These are phyloP conservation scores for Grosmannia clavigera DNA, from an alignment of 2,329 filamentous ascomycete species.

Conservation along the genomic window DNA sequence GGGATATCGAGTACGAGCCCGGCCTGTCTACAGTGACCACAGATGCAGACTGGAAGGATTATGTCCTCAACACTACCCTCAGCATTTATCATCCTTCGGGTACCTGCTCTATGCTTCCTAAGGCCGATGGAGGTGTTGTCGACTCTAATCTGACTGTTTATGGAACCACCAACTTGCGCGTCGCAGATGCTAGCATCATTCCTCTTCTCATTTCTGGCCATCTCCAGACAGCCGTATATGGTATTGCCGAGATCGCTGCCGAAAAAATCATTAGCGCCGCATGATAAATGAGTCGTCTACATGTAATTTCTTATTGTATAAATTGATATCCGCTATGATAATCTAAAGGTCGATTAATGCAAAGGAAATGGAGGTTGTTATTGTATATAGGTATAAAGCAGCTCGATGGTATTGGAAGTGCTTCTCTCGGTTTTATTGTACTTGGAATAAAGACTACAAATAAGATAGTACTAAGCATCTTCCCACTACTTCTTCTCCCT, in stretches of 20 bases:
- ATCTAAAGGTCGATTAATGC: no score
- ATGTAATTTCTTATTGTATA: no score
- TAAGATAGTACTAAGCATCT: no score
- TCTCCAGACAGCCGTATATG: conserved; percentile 40
- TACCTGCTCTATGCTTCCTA: conserved; percentile 34
- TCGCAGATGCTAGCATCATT: conserved; percentile 37
- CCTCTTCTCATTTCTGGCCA: conserved; percentile 30
- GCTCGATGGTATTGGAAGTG: no score
- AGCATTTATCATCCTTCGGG: conserved; percentile 28
- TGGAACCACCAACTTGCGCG: conserved; percentile 32
- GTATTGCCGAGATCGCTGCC: conserved; percentile 35
- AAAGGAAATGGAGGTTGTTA: no score
- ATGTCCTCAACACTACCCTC: conserved; percentile 10
- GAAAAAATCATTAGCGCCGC: conserved; percentile 12
- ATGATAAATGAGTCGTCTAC: no score
- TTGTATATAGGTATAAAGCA: no score
- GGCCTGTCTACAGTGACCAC: conserved; percentile 12
- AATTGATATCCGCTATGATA: no score
- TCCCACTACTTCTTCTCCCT: no score
- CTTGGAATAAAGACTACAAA: no score
- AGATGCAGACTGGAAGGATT: conserved; percentile 8
- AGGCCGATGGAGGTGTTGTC: conserved; percentile 24
- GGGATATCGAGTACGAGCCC: conserved; percentile 23
- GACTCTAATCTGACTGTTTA: conserved; percentile 31
- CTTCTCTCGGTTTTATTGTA: no score